phyloP scores from a whole-genome alignment of 805 yeast species.

The Ogataea saltuana region DNA sequence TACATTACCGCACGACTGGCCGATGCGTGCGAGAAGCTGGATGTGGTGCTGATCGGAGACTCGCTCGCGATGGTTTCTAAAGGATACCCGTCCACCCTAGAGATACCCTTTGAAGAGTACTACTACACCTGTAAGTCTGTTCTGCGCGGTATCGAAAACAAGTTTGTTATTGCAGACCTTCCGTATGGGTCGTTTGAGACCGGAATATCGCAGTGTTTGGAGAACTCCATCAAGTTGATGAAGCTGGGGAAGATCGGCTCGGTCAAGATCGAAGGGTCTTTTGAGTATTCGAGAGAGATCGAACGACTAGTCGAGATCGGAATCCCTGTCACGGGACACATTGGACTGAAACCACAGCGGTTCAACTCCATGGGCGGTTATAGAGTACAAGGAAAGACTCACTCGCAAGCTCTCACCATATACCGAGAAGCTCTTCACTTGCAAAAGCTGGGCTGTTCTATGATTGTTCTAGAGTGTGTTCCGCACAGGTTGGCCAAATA shows the following conservation, averaged over 20 bases:
- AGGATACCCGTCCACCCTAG: slow-evolving; percentile 77
- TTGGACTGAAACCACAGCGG: slow-evolving; percentile 91
- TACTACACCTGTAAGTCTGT: slow-evolving; percentile 76
- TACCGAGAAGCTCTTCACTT: slow-evolving; percentile 67
- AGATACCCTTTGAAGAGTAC: slow-evolving; percentile 77
- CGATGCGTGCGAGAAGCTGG: slow-evolving; percentile 59
- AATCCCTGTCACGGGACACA: slow-evolving; percentile 87
- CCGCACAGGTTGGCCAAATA: slow-evolving; percentile 70
- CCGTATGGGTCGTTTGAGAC: slow-evolving; percentile 87
- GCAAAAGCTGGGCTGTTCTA: slow-evolving; percentile 74
- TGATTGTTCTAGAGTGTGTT: slow-evolving; percentile 79
- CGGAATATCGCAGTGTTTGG: slow-evolving; percentile 61
- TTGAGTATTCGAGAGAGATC: slow-evolving; percentile 55
- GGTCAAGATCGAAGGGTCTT: slow-evolving; percentile 84
- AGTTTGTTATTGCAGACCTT: slow-evolving; percentile 78
- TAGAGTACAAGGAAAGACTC: slow-evolving; percentile 74
- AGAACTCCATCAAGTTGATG: slow-evolving; percentile 55
- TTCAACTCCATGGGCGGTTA: slow-evolving; percentile 81
- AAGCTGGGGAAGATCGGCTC: slow-evolving; percentile 63
- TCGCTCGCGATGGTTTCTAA: slow-evolving; percentile 89
- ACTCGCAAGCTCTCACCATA: slow-evolving; percentile 55
- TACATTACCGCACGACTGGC: slow-evolving; percentile 74
- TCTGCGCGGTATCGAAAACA: slow-evolving; percentile 61
- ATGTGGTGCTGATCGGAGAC: slow-evolving; percentile 82
- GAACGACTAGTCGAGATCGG: slow-evolving; percentile 62